phyloP scores from a whole-genome alignment of 257 asterid genomes.

The Galeopsis tetrahit region DNA sequence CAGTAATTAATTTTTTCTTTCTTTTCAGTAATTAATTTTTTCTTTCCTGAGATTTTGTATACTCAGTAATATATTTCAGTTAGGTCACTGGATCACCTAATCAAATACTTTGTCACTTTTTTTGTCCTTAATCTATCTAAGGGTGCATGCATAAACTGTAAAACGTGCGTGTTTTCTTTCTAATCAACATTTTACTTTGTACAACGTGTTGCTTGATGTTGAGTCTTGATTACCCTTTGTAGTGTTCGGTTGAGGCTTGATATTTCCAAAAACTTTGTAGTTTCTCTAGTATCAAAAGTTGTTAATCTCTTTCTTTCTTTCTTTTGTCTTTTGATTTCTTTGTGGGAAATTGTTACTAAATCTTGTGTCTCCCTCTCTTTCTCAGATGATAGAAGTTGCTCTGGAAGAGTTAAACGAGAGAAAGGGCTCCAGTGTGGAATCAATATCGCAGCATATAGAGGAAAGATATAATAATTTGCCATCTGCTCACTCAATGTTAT shows the following conservation, averaged over 20 bases:
- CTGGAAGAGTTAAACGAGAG: slow-evolving; percentile 50
- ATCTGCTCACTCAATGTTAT: slow-evolving; percentile 51
- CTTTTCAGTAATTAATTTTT: too few species aligned
- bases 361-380: background rate
- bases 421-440: slow-evolving; percentile 56
- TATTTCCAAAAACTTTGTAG: background rate
- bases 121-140: background rate
- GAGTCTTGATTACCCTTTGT: background rate
- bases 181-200: background rate
- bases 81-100: background rate
- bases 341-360: too few species aligned
- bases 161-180: background rate
- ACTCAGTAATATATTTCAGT: too few species aligned
- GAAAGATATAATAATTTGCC: slow-evolving; percentile 53
- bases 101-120: background rate
- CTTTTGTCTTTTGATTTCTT: too few species aligned
- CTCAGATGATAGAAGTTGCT: slow-evolving; percentile 67
- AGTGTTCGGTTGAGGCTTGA: too few species aligned
- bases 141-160: too few species aligned
- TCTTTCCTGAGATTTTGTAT: too few species aligned
- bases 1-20: too few species aligned
- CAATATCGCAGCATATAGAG: slow-evolving; percentile 52
- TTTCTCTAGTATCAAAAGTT: background rate
- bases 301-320: too few species aligned
- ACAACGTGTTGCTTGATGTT: background rate